Base-by-base conservation (phyloP, 2,329 filamentous ascomycete genomes). In the Colletotrichum sp. region DNA sequence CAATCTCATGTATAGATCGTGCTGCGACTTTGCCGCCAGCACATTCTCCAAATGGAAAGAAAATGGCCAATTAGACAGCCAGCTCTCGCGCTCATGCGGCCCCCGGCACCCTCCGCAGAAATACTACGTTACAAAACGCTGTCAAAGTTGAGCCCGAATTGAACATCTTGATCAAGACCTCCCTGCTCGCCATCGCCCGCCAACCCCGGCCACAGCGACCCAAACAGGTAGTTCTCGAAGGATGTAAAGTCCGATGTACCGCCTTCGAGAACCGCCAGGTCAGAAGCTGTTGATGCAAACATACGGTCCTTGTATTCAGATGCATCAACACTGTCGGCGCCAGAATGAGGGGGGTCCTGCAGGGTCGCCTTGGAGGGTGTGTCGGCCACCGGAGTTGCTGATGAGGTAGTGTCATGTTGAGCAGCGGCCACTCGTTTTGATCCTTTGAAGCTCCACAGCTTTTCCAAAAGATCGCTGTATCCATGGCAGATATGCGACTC, bases 381-480 rank as follows among this genome's bases (percentile, higher is more conserved):
- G n/a, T 13, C 43, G 3, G 43, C n/a, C 43, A 51, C n/a, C n/a
- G 1, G 2, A 2, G 0, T 51, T 13, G 0, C 12, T 11, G 3
- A 21, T 21, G 43, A 47, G 11, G 0, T 1, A 1, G 4, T 24
- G 43, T 51, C 4, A 21, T 51, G 0, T 5, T 24, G n/a, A 51
- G n/a, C 6, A 51, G n/a, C 11, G 6, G 43, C 5, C 36, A 2
- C 43, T 21, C 43, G 2, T 3, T 51, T 51, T 51, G 6, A 51
- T 5, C 6, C 43, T 13, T 3, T 21, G 43, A 6, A 8, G 0
- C n/a, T 51, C 43, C 43, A 51, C 43, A 51, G n/a, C n/a, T 51
- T 51, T 24, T 13, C 3, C 12, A 51, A 24, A 51, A 51, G 43
- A 51, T 51, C 43, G 43, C 54, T 57, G 54, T 29, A 57, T 29